Evolutionary conservation across 306 rosid species (phyloP), one percentile per base, ranked within the genome.

Genomic region (Trichosanthes truncata): DNA sequence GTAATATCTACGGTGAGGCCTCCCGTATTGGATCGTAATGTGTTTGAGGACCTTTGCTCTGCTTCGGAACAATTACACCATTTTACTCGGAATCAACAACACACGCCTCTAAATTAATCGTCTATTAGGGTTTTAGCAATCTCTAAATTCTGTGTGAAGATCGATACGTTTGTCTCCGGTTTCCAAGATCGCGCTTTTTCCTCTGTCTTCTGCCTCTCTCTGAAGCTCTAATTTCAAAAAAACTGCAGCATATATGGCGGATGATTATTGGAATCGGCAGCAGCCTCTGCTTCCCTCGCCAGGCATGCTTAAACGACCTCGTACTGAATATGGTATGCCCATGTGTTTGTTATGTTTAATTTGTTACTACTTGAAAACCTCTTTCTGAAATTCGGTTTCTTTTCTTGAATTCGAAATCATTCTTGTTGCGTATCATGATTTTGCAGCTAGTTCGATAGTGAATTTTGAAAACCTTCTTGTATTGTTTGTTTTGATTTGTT

Each of bases 261-360:
- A 91, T 53, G 86, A 90, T 74, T 89, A 56, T 80, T 91, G 98
- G 98, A 91, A 90, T 75, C 89, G 87, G 20, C 97, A 83, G 82
- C 89, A 76, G 67, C 75, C 68, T 68, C 81, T 88, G 66, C 78
- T 86, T 9, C 86, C 96, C 7, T 80, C 89, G 3, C 83, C 91
- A 20, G 87, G 85, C 73, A 51, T 88, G 83, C 90, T 83, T 63
- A 93, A 93, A 84, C 93, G 98, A 63, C 93, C 86, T n/a, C 97
- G 92, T 77, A 36, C 86, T 7, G 93, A 93, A 1, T 91, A 91
- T 59, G 98, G 98, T 93, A 83, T 35, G 67, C 12, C 36, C 74
- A n/a, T 25, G 14, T 29, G 13, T 49, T 23, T 12, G 4, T 8
- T n/a, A 23, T 23, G 36, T 48, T 46, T 38, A 21, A 23, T 71